A percentile compares a stretch with the other conserved stretches of the same genome.
Evolutionary conservation across 2,329 filamentous ascomycete species (phyloP).

Genomic region (Stemphylium lycopersici): DNA sequence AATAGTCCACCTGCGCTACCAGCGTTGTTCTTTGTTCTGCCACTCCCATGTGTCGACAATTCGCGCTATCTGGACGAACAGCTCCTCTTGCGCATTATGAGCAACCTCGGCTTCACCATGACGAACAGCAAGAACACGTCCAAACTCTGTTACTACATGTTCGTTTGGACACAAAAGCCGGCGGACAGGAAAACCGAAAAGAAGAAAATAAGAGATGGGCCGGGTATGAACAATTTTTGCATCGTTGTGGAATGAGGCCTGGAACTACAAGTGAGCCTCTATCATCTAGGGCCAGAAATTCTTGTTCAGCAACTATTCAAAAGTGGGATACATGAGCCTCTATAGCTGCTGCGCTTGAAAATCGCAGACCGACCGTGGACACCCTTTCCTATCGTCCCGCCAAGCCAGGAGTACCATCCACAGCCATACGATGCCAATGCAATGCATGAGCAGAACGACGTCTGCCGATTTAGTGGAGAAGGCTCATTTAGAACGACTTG

Average conservation of each 20-base stretch:
- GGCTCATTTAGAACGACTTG: too few relatives aligned
- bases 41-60: constrained; percentile 85
- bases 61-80: constrained; percentile 84
- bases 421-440: too few relatives aligned
- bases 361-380: too few relatives aligned
- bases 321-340: neutral
- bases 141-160: constrained; percentile 91
- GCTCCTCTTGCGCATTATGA: constrained; percentile 75
- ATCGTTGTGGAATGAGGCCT: constrained; percentile 65
- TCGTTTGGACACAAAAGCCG: constrained; percentile 59
- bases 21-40: constrained; percentile 85
- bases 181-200: constrained; percentile 65
- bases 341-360: too few relatives aligned
- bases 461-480: too few relatives aligned
- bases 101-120: constrained; percentile 72
- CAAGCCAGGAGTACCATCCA: too few relatives aligned
- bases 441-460: too few relatives aligned
- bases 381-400: too few relatives aligned
- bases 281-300: neutral
- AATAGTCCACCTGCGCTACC: constrained; percentile 52
- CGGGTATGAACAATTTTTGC: constrained; percentile 86
- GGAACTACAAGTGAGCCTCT: neutral
- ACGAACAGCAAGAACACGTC: constrained; percentile 73
- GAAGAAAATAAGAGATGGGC: constrained; percentile 75
- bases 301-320: neutral